A percentile compares a stretch with the other conserved stretches of the same genome.
These are phyloP conservation scores for Sordariomycetes sp. DNA, from an alignment of 2,329 filamentous ascomycete species.

Conservation along the genomic window DNA sequence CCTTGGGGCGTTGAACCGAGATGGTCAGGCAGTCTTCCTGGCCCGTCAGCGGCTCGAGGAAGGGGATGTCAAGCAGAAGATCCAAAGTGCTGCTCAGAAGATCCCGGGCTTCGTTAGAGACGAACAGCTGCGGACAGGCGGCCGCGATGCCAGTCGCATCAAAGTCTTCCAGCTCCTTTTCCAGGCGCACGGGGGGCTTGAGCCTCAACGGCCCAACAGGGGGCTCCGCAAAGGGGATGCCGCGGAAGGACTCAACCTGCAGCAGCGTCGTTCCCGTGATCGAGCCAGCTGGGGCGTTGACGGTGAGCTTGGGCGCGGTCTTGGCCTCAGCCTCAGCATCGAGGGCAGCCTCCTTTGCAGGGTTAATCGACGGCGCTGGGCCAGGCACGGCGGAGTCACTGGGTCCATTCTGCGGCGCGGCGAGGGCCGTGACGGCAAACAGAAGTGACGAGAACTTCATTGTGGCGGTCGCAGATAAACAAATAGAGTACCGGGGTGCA, in stretches of 20 bases:
- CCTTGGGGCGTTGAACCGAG: conserved; percentile 48
- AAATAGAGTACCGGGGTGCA: no score
- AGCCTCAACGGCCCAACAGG: conserved; percentile 59
- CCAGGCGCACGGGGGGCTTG: conserved; percentile 54
- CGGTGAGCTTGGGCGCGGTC: conserved; percentile 37
- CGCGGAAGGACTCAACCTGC: conserved; percentile 59
- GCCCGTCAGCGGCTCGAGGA: conserved; percentile 51
- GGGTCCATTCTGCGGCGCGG: background rate
- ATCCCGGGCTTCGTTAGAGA: conserved; percentile 36
- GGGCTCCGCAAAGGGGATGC: conserved; percentile 66
- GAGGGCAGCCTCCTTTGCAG: background rate
- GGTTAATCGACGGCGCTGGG: background rate
- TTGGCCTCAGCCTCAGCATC: conserved; percentile 16
- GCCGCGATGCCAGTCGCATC: conserved; percentile 48
- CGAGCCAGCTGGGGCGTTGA: conserved; percentile 42
- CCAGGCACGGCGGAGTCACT: background rate
- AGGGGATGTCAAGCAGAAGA: conserved; percentile 40
- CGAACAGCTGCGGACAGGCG: conserved; percentile 65
- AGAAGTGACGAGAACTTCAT: background rate
- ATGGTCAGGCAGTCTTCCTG: conserved; percentile 59
- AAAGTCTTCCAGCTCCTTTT: conserved; percentile 46
- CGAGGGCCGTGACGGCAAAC: background rate
- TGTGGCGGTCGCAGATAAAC: background rate
- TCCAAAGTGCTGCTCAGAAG: conserved; percentile 35
- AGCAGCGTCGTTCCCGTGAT: conserved; percentile 36